Conservation (phyloP, 2,329 filamentous ascomycete genomes). For the Elsinoe necatrix region DNA sequence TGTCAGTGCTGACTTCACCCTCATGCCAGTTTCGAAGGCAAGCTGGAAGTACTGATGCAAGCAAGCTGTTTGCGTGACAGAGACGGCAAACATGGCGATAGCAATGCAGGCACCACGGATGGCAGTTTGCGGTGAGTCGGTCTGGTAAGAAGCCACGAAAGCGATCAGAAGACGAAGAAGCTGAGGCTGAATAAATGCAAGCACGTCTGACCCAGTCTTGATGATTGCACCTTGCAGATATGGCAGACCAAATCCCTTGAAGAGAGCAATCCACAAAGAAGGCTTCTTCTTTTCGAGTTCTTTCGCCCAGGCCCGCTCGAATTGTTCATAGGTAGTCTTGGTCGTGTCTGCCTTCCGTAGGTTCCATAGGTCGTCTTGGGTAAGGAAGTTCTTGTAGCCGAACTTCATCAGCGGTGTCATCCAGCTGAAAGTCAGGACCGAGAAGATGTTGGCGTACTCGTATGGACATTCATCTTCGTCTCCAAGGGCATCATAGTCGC, state of each 20-base stretch:
- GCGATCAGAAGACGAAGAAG: slow-evolving; percentile 73
- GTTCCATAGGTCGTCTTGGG: slow-evolving; percentile 93
- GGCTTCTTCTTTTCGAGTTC: slow-evolving; percentile 67
- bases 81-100: slow-evolving; percentile 82
- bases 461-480: slow-evolving; percentile 65
- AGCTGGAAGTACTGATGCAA: slow-evolving; percentile 97
- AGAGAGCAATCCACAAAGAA: slow-evolving; percentile 78
- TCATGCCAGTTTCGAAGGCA: slow-evolving; percentile 92
- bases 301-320: slow-evolving; percentile 67
- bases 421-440: slow-evolving; percentile 89
- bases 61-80: slow-evolving; percentile 75
- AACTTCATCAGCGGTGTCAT: slow-evolving; percentile 98
- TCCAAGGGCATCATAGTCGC: slow-evolving; percentile 58
- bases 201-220: slow-evolving; percentile 77
- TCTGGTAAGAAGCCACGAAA: slow-evolving; percentile 70
- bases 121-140: slow-evolving; percentile 60
- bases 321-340: slow-evolving; percentile 57
- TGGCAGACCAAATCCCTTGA: slow-evolving; percentile 74
- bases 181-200: slow-evolving; percentile 87
- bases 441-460: slow-evolving; percentile 92
- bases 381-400: slow-evolving; percentile 85
- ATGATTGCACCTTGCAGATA: slow-evolving; percentile 76
- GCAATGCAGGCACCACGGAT: slow-evolving; percentile 82
- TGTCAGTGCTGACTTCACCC: slow-evolving; percentile 82
- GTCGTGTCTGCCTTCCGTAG: slow-evolving; percentile 74